Base-by-base conservation (phyloP, 345 rosid genomes). In the Gossypium anomalum region DNA sequence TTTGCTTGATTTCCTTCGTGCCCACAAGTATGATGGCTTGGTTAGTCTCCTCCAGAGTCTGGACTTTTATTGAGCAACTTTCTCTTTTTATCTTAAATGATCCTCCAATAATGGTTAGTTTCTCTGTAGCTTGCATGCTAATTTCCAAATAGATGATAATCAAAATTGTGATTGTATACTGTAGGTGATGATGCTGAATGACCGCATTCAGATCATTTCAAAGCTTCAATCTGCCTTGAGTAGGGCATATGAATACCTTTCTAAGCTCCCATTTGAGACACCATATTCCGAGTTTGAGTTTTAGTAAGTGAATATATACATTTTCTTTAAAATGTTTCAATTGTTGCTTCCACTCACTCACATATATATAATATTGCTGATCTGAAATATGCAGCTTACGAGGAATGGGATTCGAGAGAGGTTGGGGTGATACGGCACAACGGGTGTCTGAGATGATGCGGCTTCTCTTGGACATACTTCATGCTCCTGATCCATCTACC, bases 1-100 rank as follows among this genome's bases (percentile, higher is more conserved):
- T 1, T 78, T 91, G 17, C 94, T 93, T 14, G 93, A 91, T 77
- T 93, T 91, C 78, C 90, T 93, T 69, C 86, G 81, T n/a, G 85
- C 88, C 34, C 94, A 93, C 82, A 82, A 87, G 83, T 88, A 89
- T 80, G 80, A 91, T 86, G 97, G 97, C 3, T 87, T 88, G 90
- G 97, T 90, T 82, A 67, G 60, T 53, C 48, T 55, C 6, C 63
- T 29, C 10, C 3, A 0, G 6, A 51, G 14, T 17, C 20, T 20
- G 16, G 44, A 0, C 9, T 65, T 65, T 65, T 43, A 38, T 38
- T 15, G 6, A 65, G 45, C 23, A 65, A 65, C 69, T 34, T 66
- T 8, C 22, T n/a, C 52, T 34, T 66, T 45, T 66, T 17, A 66
- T 41, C 29, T 66, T 41, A 66, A 14, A n/a, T 17, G 22, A 16